A percentile compares a stretch with the other conserved stretches of the same genome.
These are phyloP conservation scores for Baeospora myosura DNA, from an alignment of 1,284 basidiomycete species.

Conservation along the genomic window DNA sequence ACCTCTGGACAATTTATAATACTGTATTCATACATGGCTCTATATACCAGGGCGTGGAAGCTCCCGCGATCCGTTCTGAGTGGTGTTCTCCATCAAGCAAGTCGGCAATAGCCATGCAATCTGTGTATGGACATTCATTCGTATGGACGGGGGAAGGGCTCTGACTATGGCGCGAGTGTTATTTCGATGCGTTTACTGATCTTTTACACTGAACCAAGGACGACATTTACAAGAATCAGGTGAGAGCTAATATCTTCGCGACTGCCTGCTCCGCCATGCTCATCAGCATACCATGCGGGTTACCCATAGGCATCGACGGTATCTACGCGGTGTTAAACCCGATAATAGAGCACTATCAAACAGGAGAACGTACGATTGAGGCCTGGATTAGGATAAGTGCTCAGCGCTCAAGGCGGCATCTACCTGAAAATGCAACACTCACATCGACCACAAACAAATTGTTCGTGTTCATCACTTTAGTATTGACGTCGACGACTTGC, in stretches of 20 bases:
- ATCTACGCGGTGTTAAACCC: constrained; percentile 22
- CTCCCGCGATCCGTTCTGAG: background rate
- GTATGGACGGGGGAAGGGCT: no score
- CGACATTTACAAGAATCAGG: no score
- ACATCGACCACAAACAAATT: constrained; percentile 44
- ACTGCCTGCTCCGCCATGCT: constrained; percentile 47
- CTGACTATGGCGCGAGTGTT: no score
- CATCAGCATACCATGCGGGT: constrained; percentile 49
- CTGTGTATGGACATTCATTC: no score
- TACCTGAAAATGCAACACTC: no score
- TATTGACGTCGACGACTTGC: constrained; percentile 51
- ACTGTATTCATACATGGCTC: no score
- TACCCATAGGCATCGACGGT: constrained; percentile 40
- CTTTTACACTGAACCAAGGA: no score
- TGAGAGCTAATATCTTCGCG: constrained; percentile 43
- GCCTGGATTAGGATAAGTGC: no score
- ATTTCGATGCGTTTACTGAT: no score
- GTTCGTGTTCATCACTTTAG: constrained; percentile 50
- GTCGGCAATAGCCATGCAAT: no score
- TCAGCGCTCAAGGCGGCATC: no score
- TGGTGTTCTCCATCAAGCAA: background rate
- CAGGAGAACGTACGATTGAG: background rate
- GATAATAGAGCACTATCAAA: constrained; percentile 5
- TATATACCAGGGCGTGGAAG: background rate
- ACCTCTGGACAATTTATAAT: no score